Evolutionary conservation across 2,329 filamentous ascomycete species (phyloP), one percentile per base, ranked within the genome.

Genomic region (Cryphonectria naterciae): DNA sequence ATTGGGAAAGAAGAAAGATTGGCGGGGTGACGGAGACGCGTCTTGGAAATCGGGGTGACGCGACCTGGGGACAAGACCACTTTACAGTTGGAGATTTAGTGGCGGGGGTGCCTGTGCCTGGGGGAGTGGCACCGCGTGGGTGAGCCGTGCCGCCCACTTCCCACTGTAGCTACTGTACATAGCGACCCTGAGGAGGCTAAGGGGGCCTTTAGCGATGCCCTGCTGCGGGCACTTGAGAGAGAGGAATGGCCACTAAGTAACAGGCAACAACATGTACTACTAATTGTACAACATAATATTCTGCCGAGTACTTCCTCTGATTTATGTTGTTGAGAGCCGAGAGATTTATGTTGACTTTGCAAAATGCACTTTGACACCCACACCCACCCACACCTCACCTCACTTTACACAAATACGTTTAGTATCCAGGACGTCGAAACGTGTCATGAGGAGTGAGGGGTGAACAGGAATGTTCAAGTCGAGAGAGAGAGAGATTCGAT

Each of bases 21-120:
- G 67, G 67, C 60, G 70, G 67, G 41, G 66, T 67, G 46, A 32
- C 49, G 60, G 58, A 67, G 72, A 73, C 72, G 72, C 72, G 72
- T 73, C 65, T 68, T 32, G 32, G 61, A 52, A 41, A 61, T 25
- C 41, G 35, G 32, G 41, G 43, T 60, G 72, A 73, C 72, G 72
- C 72, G 72, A 67, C 70, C 64, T 39, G 35, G 46, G 22, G 49
- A 54, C 2, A 46, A 72, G 72, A 72, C 70, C 72, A 72, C 72
- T 73, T 72, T 72, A 73, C 63, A 19, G 25, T 19, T 65, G 63
- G 63, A n/a, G 43, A 10, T 35, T 49, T 32, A 35, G 43, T 49
- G 43, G 63, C 41, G 35, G 41, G 63, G 63, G 39, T 35, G 61
- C 37, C 61, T 64, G 37, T 61, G 58, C 10, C 7, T 37, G 41